phyloP scores from a whole-genome alignment of 345 rosid species.

The Noccaea bulbosa region DNA sequence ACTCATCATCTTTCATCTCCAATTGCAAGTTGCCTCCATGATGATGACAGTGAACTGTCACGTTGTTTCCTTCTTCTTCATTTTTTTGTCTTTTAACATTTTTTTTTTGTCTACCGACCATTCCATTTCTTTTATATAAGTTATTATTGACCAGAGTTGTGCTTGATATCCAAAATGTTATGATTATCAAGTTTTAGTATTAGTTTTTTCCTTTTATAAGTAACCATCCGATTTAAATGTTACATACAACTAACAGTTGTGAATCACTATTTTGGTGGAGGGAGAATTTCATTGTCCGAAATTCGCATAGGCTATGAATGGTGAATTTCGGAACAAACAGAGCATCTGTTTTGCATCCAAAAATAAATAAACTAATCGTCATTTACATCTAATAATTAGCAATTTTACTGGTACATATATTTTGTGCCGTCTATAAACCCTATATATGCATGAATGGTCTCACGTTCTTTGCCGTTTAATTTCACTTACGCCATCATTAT shows the following conservation, averaged over 20 bases:
- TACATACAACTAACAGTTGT: not conserved
- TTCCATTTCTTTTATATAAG: not conserved
- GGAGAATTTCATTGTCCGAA: not conserved
- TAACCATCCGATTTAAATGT: not conserved
- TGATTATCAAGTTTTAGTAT: not conserved
- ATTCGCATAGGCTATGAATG: not conserved
- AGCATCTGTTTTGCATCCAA: no score
- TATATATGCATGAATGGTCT: slow-evolving; percentile 15
- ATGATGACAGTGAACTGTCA: not conserved
- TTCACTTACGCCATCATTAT: slow-evolving; percentile 4
- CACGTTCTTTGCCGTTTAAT: slow-evolving; percentile 18
- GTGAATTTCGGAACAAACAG: not conserved
- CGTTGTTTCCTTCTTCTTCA: not conserved
- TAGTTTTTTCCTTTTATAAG: not conserved
- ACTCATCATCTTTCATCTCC: slow-evolving; percentile 14
- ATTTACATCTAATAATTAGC: not conserved
- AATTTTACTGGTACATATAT: not conserved
- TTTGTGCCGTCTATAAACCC: not conserved
- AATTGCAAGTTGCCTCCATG: slow-evolving; percentile 19
- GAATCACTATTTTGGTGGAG: not conserved
- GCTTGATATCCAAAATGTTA: not conserved
- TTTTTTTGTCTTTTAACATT: not conserved
- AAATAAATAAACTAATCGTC: not conserved
- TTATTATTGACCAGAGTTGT: not conserved
- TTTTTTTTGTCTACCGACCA: slow-evolving; percentile 6